Base-by-base conservation (phyloP, 352 stramenopile species). In the Pythium aquatile region DNA sequence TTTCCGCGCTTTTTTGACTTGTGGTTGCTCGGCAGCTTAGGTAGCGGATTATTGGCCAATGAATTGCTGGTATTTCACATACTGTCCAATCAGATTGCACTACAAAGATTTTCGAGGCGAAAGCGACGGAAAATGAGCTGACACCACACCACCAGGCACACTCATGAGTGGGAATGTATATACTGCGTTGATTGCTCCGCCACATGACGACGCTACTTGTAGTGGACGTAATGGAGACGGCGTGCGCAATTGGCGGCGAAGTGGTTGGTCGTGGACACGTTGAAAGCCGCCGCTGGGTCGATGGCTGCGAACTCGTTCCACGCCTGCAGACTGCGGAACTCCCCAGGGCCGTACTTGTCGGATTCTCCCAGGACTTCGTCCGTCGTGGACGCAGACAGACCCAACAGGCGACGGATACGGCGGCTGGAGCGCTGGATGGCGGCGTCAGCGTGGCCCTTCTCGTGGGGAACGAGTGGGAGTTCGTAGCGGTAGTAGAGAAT, bases 241-340 rank as follows among this genome's bases (percentile, higher is more conserved):
- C 65, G 64, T 26, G 69, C 63, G 57, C 87, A 96, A 37, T 76
- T 73, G 9, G 83, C 74, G 9, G 86, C 75, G 60, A 96, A 96
- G 60, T 96, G 87, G 69, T 94, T 93, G 16, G 73, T 89, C 9
- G 87, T 96, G n/a, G 87, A 92, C 73, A 88, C 85, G 63, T 96
- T 88, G 66, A 75, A 90, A 14, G 68, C 40, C 11, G 76, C 76
- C 5, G 33, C 58, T 26, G 81, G 83, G 63, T 93, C 73, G 46
- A 96, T 79, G 35, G 62, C 63, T 0, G 85, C 89, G 65, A 94
- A 94, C 32, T 64, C 44, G 44, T 77, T 59, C 87, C 87, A 96
- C 26, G 76, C 65, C 3, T 66, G 52, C 48, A 93, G 69, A 2
- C 75, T 77, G n/a, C 87, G 77, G 39, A 72, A 62, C 10, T 40